A percentile compares a stretch with the other conserved stretches of the same genome.
Conservation (phyloP, 2,329 filamentous ascomycete species). For the Mollisiaceae sp. region DNA sequence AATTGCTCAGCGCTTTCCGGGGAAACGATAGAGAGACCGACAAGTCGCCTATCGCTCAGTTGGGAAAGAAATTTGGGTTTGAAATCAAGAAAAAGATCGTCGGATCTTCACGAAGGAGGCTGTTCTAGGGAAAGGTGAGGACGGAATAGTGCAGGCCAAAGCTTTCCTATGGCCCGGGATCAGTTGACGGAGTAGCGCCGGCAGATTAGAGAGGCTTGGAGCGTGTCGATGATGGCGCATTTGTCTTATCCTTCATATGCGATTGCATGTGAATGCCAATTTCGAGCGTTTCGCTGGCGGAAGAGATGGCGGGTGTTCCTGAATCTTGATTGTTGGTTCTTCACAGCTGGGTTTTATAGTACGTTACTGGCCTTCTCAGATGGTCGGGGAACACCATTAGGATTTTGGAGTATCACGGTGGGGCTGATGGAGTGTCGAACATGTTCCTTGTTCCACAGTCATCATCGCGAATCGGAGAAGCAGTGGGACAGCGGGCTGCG, state of each 20-base stretch:
- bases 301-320: neutral
- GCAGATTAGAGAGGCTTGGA: constrained; percentile 4
- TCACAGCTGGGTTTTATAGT: neutral
- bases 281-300: neutral
- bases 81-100: constrained; percentile 9
- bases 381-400: neutral
- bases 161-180: neutral
- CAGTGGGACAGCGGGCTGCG: neutral
- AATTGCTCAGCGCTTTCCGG: neutral
- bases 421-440: neutral
- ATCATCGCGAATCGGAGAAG: neutral
- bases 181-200: neutral
- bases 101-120: constrained; percentile 12
- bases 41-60: neutral
- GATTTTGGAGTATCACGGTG: neutral
- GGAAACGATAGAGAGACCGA: neutral
- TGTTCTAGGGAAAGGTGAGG: neutral
- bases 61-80: neutral
- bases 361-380: neutral
- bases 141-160: neutral
- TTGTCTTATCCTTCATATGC: neutral
- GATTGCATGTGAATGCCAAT: neutral
- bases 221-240: neutral
- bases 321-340: constrained; percentile 1
- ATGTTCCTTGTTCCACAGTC: neutral